These are phyloP conservation scores for Theobroma cacao DNA, from an alignment of 345 rosid species.

Conservation along the genomic window DNA sequence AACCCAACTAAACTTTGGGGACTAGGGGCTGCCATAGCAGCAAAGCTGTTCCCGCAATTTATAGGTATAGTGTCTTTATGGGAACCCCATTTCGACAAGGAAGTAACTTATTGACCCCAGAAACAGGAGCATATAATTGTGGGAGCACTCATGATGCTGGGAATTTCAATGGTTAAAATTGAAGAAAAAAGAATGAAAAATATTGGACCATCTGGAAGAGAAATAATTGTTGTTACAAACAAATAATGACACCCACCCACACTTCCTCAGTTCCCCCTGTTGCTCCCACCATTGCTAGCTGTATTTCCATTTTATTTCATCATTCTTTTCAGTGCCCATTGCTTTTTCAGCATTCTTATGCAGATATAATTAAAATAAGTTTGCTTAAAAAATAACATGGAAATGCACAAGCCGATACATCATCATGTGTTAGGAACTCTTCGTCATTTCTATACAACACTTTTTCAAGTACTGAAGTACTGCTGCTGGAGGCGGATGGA, in stretches of 20 bases:
- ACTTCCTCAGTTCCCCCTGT: not conserved
- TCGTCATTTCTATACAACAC: not conserved
- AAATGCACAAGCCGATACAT: not conserved
- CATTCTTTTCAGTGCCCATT: not conserved
- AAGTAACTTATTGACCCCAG: not conserved
- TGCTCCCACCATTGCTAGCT: not conserved
- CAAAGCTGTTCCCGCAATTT: not conserved
- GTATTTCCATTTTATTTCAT: not conserved
- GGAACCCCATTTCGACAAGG: not conserved
- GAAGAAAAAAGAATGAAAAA: too few relatives aligned
- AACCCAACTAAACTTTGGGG: not conserved
- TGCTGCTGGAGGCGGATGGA: not conserved
- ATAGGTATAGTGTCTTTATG: not conserved
- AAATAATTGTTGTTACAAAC: not conserved
- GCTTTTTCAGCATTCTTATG: not conserved
- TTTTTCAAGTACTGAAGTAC: too few relatives aligned
- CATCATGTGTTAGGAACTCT: too few relatives aligned
- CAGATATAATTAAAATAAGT: not conserved
- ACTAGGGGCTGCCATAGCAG: not conserved
- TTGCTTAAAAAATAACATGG: not conserved
- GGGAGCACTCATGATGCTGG: conserved; percentile 6
- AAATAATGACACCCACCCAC: conserved; percentile 6
- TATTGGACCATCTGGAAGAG: not conserved
- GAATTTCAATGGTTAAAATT: not conserved
- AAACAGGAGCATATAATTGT: not conserved